phyloP scores from a whole-genome alignment of 106 monocot genomes.

The Ottelia alismoides region DNA sequence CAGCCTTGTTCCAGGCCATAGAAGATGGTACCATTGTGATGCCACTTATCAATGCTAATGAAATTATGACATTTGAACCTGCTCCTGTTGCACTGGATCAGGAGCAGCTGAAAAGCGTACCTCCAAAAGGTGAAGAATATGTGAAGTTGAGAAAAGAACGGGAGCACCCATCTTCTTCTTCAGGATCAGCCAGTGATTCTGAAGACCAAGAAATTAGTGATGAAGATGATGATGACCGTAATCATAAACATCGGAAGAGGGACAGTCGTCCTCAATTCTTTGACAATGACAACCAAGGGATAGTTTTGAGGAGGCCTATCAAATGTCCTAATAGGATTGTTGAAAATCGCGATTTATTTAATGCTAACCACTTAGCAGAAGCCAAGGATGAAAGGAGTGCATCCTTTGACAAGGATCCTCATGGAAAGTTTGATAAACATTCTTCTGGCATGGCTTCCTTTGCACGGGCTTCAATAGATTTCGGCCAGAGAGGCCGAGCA shows the following conservation, averaged over 20 bases:
- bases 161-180: slow-evolving; percentile 35
- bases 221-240: slow-evolving; percentile 89
- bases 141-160: slow-evolving; percentile 6
- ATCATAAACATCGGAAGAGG: slow-evolving; percentile 90
- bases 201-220: slow-evolving; percentile 73
- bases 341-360: slow-evolving; percentile 35
- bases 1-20: slow-evolving; percentile 44
- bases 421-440: slow-evolving; percentile 34
- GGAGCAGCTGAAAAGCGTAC: slow-evolving; percentile 9
- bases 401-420: slow-evolving; percentile 20
- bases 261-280: slow-evolving; percentile 32
- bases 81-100: slow-evolving; percentile 14
- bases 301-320: slow-evolving; percentile 16
- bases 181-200: slow-evolving; percentile 42
- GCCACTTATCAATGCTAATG: slow-evolving; percentile 15
- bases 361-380: slow-evolving; percentile 9
- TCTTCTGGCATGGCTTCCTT: slow-evolving; percentile 9
- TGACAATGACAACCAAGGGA: slow-evolving; percentile 32
- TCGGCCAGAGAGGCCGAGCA: slow-evolving; percentile 24
- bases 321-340: slow-evolving; percentile 34
- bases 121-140: slow-evolving; percentile 12
- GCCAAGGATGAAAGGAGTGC: slow-evolving; percentile 17
- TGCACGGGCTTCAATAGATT: slow-evolving; percentile 18
- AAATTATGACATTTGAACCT: slow-evolving; percentile 19
- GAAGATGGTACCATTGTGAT: slow-evolving; percentile 38